Evolutionary conservation across 2,329 filamentous ascomycete genomes (phyloP).

Genomic region (Ophiostoma perfectum): DNA sequence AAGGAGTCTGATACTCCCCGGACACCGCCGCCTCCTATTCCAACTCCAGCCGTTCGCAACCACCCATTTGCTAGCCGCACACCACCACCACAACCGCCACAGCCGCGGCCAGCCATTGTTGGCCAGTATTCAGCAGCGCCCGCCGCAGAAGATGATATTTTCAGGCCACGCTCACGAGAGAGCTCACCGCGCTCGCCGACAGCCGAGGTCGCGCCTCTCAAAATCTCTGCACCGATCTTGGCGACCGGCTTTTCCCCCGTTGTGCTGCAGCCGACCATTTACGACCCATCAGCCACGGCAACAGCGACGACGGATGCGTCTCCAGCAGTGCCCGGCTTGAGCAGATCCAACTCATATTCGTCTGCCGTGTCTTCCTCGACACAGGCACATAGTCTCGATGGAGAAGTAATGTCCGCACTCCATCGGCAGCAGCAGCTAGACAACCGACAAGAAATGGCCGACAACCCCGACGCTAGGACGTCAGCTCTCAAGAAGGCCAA

Average conservation of each 20-base stretch:
- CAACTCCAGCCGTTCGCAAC: constrained; percentile 8
- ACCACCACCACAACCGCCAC: constrained; percentile 23
- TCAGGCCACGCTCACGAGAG: constrained; percentile 25
- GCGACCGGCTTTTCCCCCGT: constrained; percentile 45
- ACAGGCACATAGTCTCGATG: constrained; percentile 21
- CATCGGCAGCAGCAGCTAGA: constrained; percentile 53
- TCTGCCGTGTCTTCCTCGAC: constrained; percentile 12
- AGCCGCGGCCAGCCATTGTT: constrained; percentile 15
- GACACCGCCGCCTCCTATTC: constrained; percentile 13
- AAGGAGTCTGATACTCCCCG: constrained; percentile 14
- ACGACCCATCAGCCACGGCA: constrained; percentile 40
- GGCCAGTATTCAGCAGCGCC: background rate
- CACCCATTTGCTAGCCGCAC: constrained; percentile 25
- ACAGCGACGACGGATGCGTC: constrained; percentile 7
- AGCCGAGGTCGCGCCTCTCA: constrained; percentile 27
- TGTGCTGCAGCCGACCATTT: constrained; percentile 52
- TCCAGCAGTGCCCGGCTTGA: background rate
- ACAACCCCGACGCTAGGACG: constrained; percentile 51
- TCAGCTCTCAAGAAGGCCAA: constrained; percentile 54
- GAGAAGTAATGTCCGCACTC: constrained; percentile 50
- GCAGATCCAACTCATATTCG: constrained; percentile 16
- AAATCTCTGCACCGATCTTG: constrained; percentile 49
- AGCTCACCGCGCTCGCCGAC: constrained; percentile 22
- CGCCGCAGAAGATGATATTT: constrained; percentile 22
- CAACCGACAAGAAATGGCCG: constrained; percentile 39